Evolutionary conservation across 345 rosid genomes (phyloP), one percentile per base, ranked within the genome.

Genomic region (Salix udensis): DNA sequence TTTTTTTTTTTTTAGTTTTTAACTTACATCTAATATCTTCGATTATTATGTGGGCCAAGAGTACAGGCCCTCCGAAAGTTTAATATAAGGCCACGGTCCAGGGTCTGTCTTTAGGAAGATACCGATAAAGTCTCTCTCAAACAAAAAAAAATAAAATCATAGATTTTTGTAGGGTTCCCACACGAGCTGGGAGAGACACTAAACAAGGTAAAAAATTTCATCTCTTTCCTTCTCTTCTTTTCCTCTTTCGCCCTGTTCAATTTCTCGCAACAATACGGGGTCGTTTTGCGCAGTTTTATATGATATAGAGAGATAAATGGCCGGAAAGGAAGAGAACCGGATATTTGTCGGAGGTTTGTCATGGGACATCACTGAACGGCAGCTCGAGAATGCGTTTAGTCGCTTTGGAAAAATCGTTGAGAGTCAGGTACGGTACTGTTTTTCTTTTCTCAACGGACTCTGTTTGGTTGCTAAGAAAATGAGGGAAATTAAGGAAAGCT

Each of bases 311-410:
- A 78, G 68, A 79, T 82, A 78, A 58, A 93, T 92, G 97, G 88
- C 92, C 1, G 87, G 88, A 52, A 92, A 90, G 85, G 97, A 96
- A 69, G 98, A 92, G 23, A 79, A 91, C 79, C 84, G 97, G 42
- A 91, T 96, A 39, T 93, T 96, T 73, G 97, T 96, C 0, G 99
- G 98, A 58, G 99, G 99, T 3, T 86, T 96, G 81, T 87, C 98
- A 16, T 90, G 91, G 89, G 96, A 92, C 77, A 85, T 90, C 74
- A 84, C 89, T 26, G 97, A 92, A 76, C 90, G 97, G 53, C 94
- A 96, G 83, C 97, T 96, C 77, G 90, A 96, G 85, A 82, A 83
- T 65, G 87, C 91, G 62, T 96, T 96, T 82, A 78, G 78, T 74
- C 98, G 95, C 39, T 96, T 89, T 79, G 99, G 99, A 8, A 93